Evolutionary conservation across 257 asterid species (phyloP).

Genomic region (Scutellaria galericulata): DNA sequence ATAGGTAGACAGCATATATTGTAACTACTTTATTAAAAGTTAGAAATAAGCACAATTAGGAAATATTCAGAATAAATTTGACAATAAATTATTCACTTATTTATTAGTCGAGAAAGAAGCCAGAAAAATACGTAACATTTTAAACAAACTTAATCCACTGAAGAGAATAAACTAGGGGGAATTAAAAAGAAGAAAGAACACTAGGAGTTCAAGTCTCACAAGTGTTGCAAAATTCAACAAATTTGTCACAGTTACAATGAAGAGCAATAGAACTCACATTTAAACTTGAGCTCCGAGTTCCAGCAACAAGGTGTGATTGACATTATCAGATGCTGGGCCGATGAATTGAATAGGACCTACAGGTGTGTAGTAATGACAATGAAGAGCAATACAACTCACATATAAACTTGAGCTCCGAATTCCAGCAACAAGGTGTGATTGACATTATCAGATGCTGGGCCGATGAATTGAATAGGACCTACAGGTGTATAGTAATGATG

Average conservation of each 20-base stretch:
- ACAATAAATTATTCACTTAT: not conserved
- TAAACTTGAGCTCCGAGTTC: conserved; percentile 61
- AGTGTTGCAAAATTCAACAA: conserved; percentile 15
- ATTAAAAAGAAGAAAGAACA: not conserved
- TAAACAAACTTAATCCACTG: conserved; percentile 12
- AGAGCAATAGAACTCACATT: conserved; percentile 28
- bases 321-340: conserved; percentile 69
- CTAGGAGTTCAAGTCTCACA: not conserved
- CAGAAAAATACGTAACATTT: not conserved
- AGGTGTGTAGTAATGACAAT: not conserved
- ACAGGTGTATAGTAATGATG: conserved; percentile 16
- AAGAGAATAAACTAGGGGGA: not conserved
- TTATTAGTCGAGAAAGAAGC: not conserved
- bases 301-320: conserved; percentile 83
- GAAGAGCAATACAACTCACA: conserved; percentile 29
- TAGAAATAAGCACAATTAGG: no score
- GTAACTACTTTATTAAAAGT: no score
- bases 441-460: conserved; percentile 65
- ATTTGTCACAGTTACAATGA: conserved; percentile 12
- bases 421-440: conserved; percentile 91
- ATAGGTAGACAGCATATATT: no score
- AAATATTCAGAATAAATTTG: not conserved
- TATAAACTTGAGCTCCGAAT: conserved; percentile 50
- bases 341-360: conserved; percentile 93
- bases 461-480: conserved; percentile 95